These are phyloP conservation scores for Saccharomycopsis crataegensis DNA, from an alignment of 1,139 yeast genomes.

Conservation along the genomic window DNA sequence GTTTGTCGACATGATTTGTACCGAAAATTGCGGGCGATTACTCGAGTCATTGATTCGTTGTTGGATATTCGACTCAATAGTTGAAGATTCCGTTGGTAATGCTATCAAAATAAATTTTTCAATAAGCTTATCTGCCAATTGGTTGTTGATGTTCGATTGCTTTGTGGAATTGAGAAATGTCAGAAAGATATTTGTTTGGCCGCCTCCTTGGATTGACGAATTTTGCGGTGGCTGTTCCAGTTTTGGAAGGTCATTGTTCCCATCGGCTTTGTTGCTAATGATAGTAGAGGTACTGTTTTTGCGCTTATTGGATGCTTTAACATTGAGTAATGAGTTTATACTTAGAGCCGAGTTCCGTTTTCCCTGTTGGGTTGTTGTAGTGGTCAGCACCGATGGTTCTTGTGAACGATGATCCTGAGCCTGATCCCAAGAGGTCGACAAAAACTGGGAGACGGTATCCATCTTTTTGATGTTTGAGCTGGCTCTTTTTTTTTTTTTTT, in stretches of 20 bases:
- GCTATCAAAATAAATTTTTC: conserved; percentile 66
- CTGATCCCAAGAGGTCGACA: neutral
- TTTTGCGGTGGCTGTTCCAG: neutral
- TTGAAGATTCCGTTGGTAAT: conserved; percentile 42
- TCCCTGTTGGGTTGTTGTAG: neutral
- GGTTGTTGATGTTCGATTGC: conserved; percentile 16
- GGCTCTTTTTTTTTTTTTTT: too few species aligned
- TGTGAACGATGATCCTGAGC: neutral
- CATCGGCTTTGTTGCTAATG: neutral
- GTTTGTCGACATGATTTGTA: conserved; percentile 63
- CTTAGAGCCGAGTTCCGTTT: neutral
- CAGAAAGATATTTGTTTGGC: neutral
- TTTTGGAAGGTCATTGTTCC: neutral
- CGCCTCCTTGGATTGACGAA: neutral
- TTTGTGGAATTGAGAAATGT: neutral
- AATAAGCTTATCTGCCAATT: conserved; percentile 59
- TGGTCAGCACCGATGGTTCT: neutral
- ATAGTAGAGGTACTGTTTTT: neutral
- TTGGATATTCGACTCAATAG: conserved; percentile 31
- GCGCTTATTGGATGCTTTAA: neutral
- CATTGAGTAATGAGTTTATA: neutral
- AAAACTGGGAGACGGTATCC: conserved; percentile 14
- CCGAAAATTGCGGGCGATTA: conserved; percentile 60
- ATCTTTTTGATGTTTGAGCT: neutral
- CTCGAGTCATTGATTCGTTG: conserved; percentile 53